A percentile compares a stretch with the other conserved stretches of the same genome.
These are phyloP conservation scores for Leccinum boreale DNA, from an alignment of 768 basidiomycete genomes.

Conservation along the genomic window DNA sequence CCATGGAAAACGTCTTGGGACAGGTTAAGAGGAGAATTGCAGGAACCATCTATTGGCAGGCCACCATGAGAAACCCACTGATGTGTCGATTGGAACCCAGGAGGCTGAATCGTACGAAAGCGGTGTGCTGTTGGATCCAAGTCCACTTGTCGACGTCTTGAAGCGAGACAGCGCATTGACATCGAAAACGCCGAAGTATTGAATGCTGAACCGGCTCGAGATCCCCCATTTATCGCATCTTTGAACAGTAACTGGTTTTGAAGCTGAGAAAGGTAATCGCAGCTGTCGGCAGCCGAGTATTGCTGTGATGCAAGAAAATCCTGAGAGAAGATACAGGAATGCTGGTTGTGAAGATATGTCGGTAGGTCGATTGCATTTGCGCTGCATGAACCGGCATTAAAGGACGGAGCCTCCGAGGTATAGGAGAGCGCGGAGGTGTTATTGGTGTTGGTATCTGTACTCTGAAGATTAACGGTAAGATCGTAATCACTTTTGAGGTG, in stretches of 20 bases:
- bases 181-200: constrained; percentile 23
- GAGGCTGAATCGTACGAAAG: constrained; percentile 9
- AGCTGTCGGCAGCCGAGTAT: not conserved
- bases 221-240: constrained; percentile 8
- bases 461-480: constrained; percentile 4
- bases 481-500: constrained; percentile 16
- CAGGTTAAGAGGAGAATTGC: constrained; percentile 19
- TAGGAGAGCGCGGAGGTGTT: constrained; percentile 3
- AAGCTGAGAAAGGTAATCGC: constrained; percentile 14
- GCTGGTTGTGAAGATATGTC: constrained; percentile 6
- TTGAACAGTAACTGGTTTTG: constrained; percentile 14
- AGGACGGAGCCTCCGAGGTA: constrained; percentile 5
- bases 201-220: constrained; percentile 10
- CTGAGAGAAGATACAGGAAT: constrained; percentile 3
- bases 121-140: constrained; percentile 12
- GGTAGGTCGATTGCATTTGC: not conserved
- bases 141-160: constrained; percentile 26
- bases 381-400: not conserved
- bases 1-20: constrained; percentile 30
- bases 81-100: constrained; percentile 15
- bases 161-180: constrained; percentile 31
- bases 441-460: not conserved
- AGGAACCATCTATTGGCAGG: constrained; percentile 1
- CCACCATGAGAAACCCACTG: constrained; percentile 14
- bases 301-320: constrained; percentile 11